Evolutionary conservation across 768 basidiomycete species (phyloP).

Genomic region (Mycena belliarum): DNA sequence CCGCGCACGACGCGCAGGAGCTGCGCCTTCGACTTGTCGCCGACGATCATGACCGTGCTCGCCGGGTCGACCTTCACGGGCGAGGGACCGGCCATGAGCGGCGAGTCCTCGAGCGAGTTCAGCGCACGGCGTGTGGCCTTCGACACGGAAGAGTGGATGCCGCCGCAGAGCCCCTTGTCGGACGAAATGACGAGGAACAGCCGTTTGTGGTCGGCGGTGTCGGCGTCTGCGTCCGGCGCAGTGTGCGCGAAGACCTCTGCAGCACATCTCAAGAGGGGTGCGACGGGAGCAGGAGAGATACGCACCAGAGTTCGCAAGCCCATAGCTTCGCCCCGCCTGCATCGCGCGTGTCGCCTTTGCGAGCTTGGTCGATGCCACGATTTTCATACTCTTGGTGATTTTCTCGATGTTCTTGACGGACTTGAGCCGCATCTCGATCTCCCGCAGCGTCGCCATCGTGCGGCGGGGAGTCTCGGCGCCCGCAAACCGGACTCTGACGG

Average conservation of each 20-base stretch:
- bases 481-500: not conserved
- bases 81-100: slow-evolving; percentile 42
- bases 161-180: slow-evolving; percentile 98
- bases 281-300: not conserved
- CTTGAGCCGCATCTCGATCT: slow-evolving; percentile 94
- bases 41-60: slow-evolving; percentile 80
- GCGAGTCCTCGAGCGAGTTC: slow-evolving; percentile 48
- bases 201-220: slow-evolving; percentile 69
- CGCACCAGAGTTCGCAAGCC: slow-evolving; percentile 84
- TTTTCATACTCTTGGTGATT: slow-evolving; percentile 99
- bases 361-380: slow-evolving; percentile 97
- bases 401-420: slow-evolving; percentile 98
- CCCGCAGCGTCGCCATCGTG: slow-evolving; percentile 95
- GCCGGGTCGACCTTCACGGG: slow-evolving; percentile 47
- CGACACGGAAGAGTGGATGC: slow-evolving; percentile 95
- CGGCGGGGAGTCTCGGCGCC: slow-evolving; percentile 40
- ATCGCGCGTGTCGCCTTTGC: slow-evolving; percentile 93
- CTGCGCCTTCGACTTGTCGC: slow-evolving; percentile 96
- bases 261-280: not conserved
- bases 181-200: slow-evolving; percentile 94
- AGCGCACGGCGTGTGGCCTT: slow-evolving; percentile 82
- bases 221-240: slow-evolving; percentile 48
- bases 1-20: slow-evolving; percentile 63
- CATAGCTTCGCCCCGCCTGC: slow-evolving; percentile 87
- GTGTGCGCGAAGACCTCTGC: slow-evolving; percentile 78